phyloP scores from a whole-genome alignment of 2,329 filamentous ascomycete genomes.

The Penicillium corylophilum region DNA sequence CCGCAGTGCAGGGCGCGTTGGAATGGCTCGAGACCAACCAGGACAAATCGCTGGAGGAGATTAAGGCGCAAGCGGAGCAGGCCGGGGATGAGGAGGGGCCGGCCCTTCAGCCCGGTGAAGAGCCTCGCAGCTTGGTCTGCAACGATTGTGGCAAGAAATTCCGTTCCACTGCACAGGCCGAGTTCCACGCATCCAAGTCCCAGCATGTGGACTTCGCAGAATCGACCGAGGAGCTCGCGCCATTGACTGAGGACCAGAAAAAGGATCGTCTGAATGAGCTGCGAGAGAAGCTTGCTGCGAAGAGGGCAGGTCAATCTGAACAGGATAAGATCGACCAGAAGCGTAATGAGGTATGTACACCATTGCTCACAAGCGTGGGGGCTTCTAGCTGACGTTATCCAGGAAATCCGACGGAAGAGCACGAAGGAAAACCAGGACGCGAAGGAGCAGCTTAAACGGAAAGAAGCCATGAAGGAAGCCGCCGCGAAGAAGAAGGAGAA shows the following conservation, averaged over 20 bases:
- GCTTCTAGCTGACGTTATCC: conserved; percentile 1
- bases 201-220: conserved; percentile 90
- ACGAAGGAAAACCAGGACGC: conserved; percentile 85
- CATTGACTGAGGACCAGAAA: conserved; percentile 90
- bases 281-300: conserved; percentile 67
- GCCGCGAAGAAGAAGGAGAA: conserved; percentile 86
- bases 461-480: conserved; percentile 90
- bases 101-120: conserved; percentile 67
- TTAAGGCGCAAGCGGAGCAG: conserved; percentile 60
- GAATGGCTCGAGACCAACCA: conserved; percentile 94
- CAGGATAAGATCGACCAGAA: conserved; percentile 79
- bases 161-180: conserved; percentile 73
- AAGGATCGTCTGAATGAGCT: conserved; percentile 74
- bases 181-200: conserved; percentile 89
- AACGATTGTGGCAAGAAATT: conserved; percentile 95
- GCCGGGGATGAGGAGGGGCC: conserved; percentile 59
- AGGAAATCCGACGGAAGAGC: conserved; percentile 75
- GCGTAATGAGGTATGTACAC: conserved; percentile 69
- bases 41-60: conserved; percentile 80
- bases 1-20: conserved; percentile 76
- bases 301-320: conserved; percentile 65
- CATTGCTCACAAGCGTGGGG: neutral
- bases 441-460: conserved; percentile 83
- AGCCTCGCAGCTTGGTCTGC: conserved; percentile 80
- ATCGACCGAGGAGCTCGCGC: conserved; percentile 87